Base-by-base conservation (phyloP, 768 basidiomycete genomes). In the Lactarius akahatsu region DNA sequence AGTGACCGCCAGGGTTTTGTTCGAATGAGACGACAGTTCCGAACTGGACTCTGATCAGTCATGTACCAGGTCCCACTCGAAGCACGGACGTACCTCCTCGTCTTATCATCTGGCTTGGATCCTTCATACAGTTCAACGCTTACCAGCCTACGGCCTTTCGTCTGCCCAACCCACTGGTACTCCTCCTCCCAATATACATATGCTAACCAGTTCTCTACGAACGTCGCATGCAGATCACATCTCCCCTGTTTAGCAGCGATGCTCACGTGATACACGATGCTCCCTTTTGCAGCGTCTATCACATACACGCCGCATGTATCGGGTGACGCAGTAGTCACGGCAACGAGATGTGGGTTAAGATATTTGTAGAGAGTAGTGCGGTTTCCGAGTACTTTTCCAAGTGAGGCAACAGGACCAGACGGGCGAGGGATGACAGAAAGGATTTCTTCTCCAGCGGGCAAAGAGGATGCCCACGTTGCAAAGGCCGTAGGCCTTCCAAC, bases 311-410 rank as follows among this genome's bases (percentile, higher is more conserved):
- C 84, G 72, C 91, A 93, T 2, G 71, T 75, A 1, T 72, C 55
- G 26, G 72, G 26, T 1, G 73, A 57, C 11, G 63, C 59, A 56
- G 92, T 92, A 36, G 89, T 77, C 43, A 93, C 79, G 9, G 85
- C 84, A 58, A 89, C 80, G 40, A 95, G 71, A 71, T 92, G 86
- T 9, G 89, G 90, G 74, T 96, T 96, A 67, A 98, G 82, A 73
- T 97, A 96, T 78, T 98, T 98, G 81, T 97, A 96, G 65, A 98
- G 75, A 38, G 94, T 95, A 43, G 86, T 87, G 61, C 94, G 86
- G 75, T 96, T 90, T 2, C 92, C 95, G 4, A 93, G 79, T 4
- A 96, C 94, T 71, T 88, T 88, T 4, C 96, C 96, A 36, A 89
- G 76, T 1, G 88, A 90, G 0, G 95, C 94, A 40, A 93, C 78